Evolutionary conservation across 495 filamentous ascomycete genomes (phyloP).

Genomic region (Xylaria curta): DNA sequence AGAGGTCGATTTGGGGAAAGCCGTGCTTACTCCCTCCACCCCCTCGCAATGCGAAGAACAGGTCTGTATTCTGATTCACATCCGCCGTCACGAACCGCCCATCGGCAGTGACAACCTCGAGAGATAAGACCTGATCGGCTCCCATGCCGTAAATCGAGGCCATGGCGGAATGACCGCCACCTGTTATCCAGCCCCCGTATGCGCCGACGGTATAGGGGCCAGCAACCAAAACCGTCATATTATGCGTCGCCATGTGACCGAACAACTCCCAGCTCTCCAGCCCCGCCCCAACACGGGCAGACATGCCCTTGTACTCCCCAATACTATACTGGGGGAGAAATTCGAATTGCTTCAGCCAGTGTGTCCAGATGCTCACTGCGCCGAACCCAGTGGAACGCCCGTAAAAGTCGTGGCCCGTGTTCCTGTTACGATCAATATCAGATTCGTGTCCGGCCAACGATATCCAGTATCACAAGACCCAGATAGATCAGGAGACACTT

Average conservation of each 20-base stretch:
- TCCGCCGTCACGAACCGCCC: conserved; percentile 61
- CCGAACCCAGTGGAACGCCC: conserved; percentile 61
- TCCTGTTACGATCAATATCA: conserved; percentile 60
- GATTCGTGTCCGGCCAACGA: conserved; percentile 50
- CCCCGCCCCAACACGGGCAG: conserved; percentile 54
- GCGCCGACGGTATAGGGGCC: conserved; percentile 58
- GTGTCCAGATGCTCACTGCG: conserved; percentile 66
- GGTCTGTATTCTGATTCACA: conserved; percentile 55
- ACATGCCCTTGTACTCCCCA: conserved; percentile 48
- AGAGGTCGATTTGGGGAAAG: not conserved
- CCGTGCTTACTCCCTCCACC: conserved; percentile 56
- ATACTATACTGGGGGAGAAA: conserved; percentile 46
- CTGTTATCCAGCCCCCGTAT: conserved; percentile 58
- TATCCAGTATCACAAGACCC: conserved; percentile 10
- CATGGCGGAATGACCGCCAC: conserved; percentile 56
- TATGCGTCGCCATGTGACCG: conserved; percentile 40
- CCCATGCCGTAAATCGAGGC: conserved; percentile 55
- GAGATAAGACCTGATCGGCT: conserved; percentile 58
- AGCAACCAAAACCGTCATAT: conserved; percentile 53
- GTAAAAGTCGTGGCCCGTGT: conserved; percentile 71
- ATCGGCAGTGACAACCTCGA: conserved; percentile 63
- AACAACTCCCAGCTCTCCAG: conserved; percentile 55
- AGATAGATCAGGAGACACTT: not conserved
- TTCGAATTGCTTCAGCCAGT: conserved; percentile 53
- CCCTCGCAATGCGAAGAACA: conserved; percentile 69